A percentile compares a stretch with the other conserved stretches of the same genome.
Conservation (phyloP, 2,329 filamentous ascomycete genomes). For the Penicillium sp. region DNA sequence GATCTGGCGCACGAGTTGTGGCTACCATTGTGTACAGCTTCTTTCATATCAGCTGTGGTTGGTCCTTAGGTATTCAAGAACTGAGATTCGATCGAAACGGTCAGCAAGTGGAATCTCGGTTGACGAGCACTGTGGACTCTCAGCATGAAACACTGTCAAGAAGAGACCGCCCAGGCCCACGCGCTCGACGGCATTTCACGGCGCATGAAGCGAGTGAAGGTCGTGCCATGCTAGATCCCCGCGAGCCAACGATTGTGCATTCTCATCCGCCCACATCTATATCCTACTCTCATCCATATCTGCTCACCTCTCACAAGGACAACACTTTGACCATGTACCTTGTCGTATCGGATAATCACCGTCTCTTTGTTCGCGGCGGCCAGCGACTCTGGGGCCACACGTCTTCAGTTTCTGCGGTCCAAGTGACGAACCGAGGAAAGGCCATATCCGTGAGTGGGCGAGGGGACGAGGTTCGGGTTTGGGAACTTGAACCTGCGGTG, state of each 20-base stretch:
- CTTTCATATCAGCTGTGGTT: constrained; percentile 67
- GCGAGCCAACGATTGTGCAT: constrained; percentile 29
- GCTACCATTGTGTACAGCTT: constrained; percentile 84
- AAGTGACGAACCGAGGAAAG: constrained; percentile 77
- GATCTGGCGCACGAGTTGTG: constrained; percentile 57
- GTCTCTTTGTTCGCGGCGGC: constrained; percentile 64
- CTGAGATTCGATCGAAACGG: constrained; percentile 58
- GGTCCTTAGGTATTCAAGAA: constrained; percentile 90
- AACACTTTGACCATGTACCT: constrained; percentile 81
- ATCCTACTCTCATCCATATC: constrained; percentile 75
- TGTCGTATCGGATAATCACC: constrained; percentile 63
- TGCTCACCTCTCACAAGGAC: constrained; percentile 75
- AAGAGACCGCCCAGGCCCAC: constrained; percentile 5
- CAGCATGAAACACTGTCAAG: constrained; percentile 27
- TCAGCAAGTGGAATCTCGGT: constrained; percentile 33
- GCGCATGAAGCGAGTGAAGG: constrained; percentile 19
- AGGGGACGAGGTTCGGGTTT: constrained; percentile 76
- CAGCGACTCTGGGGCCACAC: constrained; percentile 86
- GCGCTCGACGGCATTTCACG: constrained; percentile 9
- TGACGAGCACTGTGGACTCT: constrained; percentile 37
- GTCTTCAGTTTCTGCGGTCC: constrained; percentile 76
- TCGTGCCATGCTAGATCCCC: constrained; percentile 9
- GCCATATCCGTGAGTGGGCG: constrained; percentile 79
- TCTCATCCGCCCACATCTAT: constrained; percentile 54
- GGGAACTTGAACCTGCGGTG: constrained; percentile 76